Evolutionary conservation across 2,329 filamentous ascomycete genomes (phyloP), one percentile per base, ranked within the genome.

Genomic region (Cryphonectria parasitica): DNA sequence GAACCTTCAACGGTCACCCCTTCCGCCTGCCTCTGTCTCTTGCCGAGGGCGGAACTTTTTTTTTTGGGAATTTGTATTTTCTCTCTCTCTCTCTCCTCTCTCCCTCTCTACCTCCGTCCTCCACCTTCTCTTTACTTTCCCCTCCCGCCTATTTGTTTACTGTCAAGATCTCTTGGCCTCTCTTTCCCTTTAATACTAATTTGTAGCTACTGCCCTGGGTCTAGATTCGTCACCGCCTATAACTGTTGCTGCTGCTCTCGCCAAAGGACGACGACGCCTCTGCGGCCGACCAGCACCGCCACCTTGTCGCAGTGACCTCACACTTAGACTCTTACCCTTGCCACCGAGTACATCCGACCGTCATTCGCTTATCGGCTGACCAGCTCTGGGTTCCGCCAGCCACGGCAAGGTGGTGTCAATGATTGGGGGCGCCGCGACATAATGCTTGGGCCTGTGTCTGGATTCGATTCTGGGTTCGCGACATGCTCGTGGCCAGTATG

Each of bases 401-500:
- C 66, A 67, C 66, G 39, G 54, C 54, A 67, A 25, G 56, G 52
- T 45, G 41, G 52, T 45, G 39, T 45, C 25, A 28, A 54, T 54
- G 56, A 67, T 60, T 62, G 58, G 54, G 39, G 36, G 61, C 68
- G 54, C 54, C 41, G 68, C 66, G 69, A 25, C 67, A 71, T 49
- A 34, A 73, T 73, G 69, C 83, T 22, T 49, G 63, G 41, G 28
- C 41, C 28, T 52, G 63, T 31, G 41, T 34, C 63, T 31, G 63
- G 43, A 34, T 64, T 84, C 82, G 81, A 82, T 4, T 52, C 84
- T 82, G 81, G 82, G 75, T 86, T 87, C 79, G 86, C 85, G 77
- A 83, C 83, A 72, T 89, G 87, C 78, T 79, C 82, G 66, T 86
- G 84, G 86, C 86, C 87, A 66, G 80, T 89, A 78, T 91, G 89